Conservation (phyloP, 768 basidiomycete genomes). For the Lactifluus pinguis region DNA sequence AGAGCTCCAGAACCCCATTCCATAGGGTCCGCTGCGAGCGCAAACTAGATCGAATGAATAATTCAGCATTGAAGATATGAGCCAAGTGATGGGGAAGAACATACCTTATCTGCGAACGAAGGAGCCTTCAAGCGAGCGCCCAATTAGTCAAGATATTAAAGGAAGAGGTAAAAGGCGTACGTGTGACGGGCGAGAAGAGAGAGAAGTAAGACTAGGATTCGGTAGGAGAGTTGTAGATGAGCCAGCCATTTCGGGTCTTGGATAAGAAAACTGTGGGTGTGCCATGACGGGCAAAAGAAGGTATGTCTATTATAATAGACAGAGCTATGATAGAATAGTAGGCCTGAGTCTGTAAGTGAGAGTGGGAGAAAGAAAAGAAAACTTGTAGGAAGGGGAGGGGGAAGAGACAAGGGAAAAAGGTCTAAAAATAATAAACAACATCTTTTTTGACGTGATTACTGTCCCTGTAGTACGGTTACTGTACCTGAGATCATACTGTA, state of each 20-base stretch:
- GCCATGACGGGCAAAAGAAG: constrained; percentile 1
- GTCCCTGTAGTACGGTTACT: too few relatives aligned
- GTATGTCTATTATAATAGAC: neutral
- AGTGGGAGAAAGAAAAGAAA: neutral
- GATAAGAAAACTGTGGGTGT: neutral
- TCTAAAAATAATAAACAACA: too few relatives aligned
- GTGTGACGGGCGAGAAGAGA: neutral
- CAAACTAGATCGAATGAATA: constrained; percentile 25
- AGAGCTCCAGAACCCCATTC: constrained; percentile 41
- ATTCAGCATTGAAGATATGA: neutral
- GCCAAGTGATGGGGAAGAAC: neutral
- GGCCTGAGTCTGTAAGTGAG: neutral
- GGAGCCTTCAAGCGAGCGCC: neutral
- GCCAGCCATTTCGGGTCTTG: constrained; percentile 11
- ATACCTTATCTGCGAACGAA: constrained; percentile 15
- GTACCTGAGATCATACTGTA: too few relatives aligned
- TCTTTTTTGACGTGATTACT: too few relatives aligned
- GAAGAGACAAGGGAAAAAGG: too few relatives aligned
- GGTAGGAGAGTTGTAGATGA: constrained; percentile 13
- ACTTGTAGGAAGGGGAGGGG: neutral
- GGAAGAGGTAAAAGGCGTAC: neutral
- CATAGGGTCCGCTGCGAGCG: constrained; percentile 35
- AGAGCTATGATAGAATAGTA: neutral
- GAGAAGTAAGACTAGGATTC: neutral
- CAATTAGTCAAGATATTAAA: neutral